A percentile compares a stretch with the other conserved stretches of the same genome.
Evolutionary conservation across 2,329 filamentous ascomycete species (phyloP).

Genomic region (Nigrospora sphaerica): DNA sequence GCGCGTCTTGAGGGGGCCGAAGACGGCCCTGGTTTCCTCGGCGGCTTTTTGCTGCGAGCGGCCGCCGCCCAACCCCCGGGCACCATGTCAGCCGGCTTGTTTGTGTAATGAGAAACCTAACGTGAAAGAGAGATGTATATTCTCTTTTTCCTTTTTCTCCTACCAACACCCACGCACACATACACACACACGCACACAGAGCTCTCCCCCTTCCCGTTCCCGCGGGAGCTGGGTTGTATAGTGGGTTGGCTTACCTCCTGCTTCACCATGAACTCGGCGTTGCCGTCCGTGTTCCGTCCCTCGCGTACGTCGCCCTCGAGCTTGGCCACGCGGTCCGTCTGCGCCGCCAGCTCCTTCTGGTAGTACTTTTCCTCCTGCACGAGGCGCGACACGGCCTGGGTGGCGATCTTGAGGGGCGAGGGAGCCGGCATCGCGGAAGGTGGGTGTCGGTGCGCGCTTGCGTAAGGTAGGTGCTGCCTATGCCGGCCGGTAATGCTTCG

Average conservation of each 20-base stretch:
- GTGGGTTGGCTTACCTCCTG: constrained; percentile 62
- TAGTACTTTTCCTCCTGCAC: constrained; percentile 91
- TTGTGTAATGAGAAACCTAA: neutral
- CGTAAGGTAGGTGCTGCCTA: no score
- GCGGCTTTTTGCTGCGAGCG: constrained; percentile 61
- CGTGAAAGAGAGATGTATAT: neutral
- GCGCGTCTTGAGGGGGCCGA: constrained; percentile 63
- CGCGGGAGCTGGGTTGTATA: no score
- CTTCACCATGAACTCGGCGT: constrained; percentile 71
- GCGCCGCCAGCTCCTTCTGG: constrained; percentile 73
- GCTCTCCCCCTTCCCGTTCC: neutral
- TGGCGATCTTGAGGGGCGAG: constrained; percentile 70
- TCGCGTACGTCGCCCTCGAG: constrained; percentile 53
- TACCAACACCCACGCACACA: neutral
- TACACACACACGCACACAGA: no score
- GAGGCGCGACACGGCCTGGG: constrained; percentile 71
- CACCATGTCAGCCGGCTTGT: no score
- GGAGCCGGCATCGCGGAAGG: constrained; percentile 62
- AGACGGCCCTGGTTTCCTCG: constrained; percentile 82
- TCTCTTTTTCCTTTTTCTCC: no score
- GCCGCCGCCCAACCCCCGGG: no score
- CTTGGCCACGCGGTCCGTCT: constrained; percentile 64
- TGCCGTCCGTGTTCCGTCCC: constrained; percentile 55
- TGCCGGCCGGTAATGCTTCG: no score
- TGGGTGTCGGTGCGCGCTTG: neutral